phyloP scores from a whole-genome alignment of 2,329 filamentous ascomycete species.

The Pestalotiopsis sp. region DNA sequence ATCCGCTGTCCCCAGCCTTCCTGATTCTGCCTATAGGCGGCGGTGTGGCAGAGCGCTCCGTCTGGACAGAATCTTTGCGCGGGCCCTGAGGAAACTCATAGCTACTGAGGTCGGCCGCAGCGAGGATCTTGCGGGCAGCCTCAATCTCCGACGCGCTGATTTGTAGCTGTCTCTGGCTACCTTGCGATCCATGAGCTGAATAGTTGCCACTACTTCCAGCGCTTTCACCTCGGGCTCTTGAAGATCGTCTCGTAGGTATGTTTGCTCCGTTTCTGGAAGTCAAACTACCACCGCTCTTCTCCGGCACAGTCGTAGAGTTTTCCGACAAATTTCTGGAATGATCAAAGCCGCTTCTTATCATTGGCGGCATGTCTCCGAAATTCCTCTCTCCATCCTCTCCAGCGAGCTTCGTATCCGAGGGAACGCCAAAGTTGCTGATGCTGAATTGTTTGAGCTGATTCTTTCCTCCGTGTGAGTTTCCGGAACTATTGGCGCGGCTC shows the following conservation, averaged over 20 bases:
- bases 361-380: slow-evolving; percentile 1
- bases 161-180: not conserved
- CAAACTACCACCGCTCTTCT: not conserved
- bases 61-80: slow-evolving; percentile 14
- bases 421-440: not conserved
- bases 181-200: not conserved
- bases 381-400: not conserved
- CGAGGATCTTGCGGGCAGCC: not conserved
- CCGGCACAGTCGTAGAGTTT: not conserved
- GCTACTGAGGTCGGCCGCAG: not conserved
- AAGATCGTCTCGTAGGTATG: not conserved
- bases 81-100: not conserved
- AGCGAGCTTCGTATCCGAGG: not conserved
- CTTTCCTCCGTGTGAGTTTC: not conserved
- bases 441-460: not conserved
- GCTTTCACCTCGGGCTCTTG: not conserved
- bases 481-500: not conserved
- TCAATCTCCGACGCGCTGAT: slow-evolving; percentile 3
- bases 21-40: not conserved
- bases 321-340: not conserved
- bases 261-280: not conserved
- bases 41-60: slow-evolving; percentile 8
- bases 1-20: not conserved
- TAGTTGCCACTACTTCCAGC: not conserved
- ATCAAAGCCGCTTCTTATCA: not conserved